Base-by-base conservation (phyloP, 75 land plant species). In the Picea glauca region DNA sequence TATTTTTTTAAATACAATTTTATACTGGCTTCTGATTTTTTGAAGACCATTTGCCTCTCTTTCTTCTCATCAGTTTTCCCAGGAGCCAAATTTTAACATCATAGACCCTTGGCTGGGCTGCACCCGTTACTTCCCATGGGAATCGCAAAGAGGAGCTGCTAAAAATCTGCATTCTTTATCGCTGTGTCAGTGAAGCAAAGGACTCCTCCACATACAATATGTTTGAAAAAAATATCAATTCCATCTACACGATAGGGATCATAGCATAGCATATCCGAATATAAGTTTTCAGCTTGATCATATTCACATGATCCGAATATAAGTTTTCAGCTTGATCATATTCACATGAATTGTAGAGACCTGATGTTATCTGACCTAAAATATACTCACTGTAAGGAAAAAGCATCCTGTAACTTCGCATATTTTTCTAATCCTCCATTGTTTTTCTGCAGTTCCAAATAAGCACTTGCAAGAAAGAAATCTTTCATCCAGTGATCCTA, bases 401-500 rank as follows among this genome's bases (percentile, higher is more conserved):
- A 96, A 62, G 84, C 79, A 8, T 80, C 85, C 58, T 86, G 89
- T 64, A 96, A 82, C 74, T 83, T 33, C 33, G 88, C 88, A 82
- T 94, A 94, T 80, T 86, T 87, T n/a, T 80, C 75, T 20, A 96
- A 78, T 35, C 93, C 94, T 78, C 92, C 95, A 35, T 81, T 84
- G 59, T 90, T 89, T 87, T 88, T 91, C 64, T 92, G 87, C 58
- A 96, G 89, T 59, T 96, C 99, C 74, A 92, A 86, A 80, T 87
- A 92, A 60, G 92, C 85, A 90, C 89, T 88, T 43, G 95, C 98
- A 68, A 94, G 80, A 76, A 96, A 96, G 72, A 94, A 96, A 77
- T 96, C 97, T 67, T 96, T 93, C 97, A 96, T 94, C 97, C 99
- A 96, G 77, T 96, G 97, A 58, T 92, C 92, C 59, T 84, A 86